A percentile compares a stretch with the other conserved stretches of the same genome.
These are phyloP conservation scores for Hyaloscypha bicolor DNA, from an alignment of 495 filamentous ascomycete genomes.

Conservation along the genomic window DNA sequence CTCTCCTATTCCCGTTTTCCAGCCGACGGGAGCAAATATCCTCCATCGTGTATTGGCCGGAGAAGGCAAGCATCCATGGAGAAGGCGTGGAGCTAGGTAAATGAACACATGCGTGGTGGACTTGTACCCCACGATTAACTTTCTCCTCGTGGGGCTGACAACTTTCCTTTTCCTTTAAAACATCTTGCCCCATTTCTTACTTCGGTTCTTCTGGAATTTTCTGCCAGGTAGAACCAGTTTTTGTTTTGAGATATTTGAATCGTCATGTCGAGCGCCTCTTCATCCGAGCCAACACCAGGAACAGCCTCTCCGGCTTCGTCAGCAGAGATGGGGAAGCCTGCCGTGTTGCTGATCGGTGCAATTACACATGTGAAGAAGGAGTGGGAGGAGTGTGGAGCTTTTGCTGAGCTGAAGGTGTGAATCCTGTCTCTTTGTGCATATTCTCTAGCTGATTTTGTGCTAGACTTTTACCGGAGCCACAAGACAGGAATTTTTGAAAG, in stretches of 20 bases:
- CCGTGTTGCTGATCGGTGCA: slow-evolving; percentile 58
- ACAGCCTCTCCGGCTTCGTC: background rate
- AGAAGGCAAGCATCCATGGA: background rate
- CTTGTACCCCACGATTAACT: background rate
- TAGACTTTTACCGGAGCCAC: slow-evolving; percentile 59
- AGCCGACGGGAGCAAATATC: background rate
- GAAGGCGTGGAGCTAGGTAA: background rate
- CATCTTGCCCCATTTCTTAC: background rate
- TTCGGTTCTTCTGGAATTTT: background rate
- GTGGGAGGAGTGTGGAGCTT: slow-evolving; percentile 55
- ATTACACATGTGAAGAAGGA: slow-evolving; percentile 48
- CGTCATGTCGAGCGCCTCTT: background rate
- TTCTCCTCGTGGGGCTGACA: background rate
- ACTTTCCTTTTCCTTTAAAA: background rate
- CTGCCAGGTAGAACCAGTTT: background rate
- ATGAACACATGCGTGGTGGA: background rate
- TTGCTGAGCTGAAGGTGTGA: slow-evolving; percentile 56
- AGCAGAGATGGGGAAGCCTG: slow-evolving; percentile 32
- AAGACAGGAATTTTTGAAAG: slow-evolving; percentile 53
- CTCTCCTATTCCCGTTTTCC: background rate
- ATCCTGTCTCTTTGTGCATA: background rate
- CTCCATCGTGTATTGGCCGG: background rate
- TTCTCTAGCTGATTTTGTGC: background rate
- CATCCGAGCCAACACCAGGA: background rate
- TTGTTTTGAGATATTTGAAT: background rate